Percentiles rank a stretch among this genome's conserved stretches.
Evolutionary conservation across 108 stramenopile species (phyloP).

Genomic region (Parietichytrium sp.): DNA sequence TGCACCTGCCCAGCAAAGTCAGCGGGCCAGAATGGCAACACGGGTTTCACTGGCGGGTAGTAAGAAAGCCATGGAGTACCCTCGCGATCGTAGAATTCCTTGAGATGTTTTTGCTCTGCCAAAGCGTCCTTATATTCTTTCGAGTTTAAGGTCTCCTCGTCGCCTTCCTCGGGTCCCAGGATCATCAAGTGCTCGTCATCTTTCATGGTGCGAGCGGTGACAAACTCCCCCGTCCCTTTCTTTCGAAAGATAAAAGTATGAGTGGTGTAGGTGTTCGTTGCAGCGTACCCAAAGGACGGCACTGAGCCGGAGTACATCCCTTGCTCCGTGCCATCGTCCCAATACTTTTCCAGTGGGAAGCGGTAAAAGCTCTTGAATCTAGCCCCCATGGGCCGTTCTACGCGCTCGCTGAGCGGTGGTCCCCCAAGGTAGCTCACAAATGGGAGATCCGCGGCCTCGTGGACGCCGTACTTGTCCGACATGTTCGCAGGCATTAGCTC

Average conservation of each 20-base stretch:
- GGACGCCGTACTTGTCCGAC: slow-evolving; percentile 79
- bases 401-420: background rate
- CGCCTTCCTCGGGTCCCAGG: background rate
- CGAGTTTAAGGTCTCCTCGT: background rate
- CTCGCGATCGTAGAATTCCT: background rate
- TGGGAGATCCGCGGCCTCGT: slow-evolving; percentile 75
- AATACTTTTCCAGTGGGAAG: background rate
- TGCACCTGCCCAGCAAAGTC: slow-evolving; percentile 43
- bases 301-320: slow-evolving; percentile 14
- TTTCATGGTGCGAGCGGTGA: slow-evolving; percentile 19
- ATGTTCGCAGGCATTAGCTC: slow-evolving; percentile 86
- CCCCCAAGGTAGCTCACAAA: slow-evolving; percentile 59
- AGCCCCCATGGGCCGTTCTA: slow-evolving; percentile 28
- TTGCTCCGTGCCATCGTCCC: slow-evolving; percentile 12
- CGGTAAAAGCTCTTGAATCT: slow-evolving; percentile 19
- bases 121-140: background rate
- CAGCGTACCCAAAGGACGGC: background rate
- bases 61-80: slow-evolving; percentile 39
- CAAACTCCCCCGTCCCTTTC: background rate
- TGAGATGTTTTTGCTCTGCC: slow-evolving; percentile 8
- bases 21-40: slow-evolving; percentile 44
- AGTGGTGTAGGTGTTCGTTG: slow-evolving; percentile 40
- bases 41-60: slow-evolving; percentile 41
- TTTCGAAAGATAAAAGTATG: slow-evolving; percentile 43
- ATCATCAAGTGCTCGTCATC: background rate